Evolutionary conservation across 495 filamentous ascomycete species (phyloP), one percentile per base, ranked within the genome.

Genomic region (Pyrenopolyporus hunteri): DNA sequence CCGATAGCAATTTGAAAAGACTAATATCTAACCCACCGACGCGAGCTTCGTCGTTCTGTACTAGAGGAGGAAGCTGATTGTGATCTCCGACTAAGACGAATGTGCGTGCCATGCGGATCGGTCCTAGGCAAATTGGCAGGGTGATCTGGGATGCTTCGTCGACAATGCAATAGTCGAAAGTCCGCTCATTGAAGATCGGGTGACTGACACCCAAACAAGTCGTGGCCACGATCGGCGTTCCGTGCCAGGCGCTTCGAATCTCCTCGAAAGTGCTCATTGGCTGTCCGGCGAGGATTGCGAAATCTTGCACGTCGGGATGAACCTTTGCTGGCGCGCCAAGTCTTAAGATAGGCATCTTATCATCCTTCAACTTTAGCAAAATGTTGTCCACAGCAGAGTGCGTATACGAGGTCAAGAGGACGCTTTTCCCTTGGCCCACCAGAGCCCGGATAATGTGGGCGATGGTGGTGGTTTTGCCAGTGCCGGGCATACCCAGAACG

Each of bases 311-410:
- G 26, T 96, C 89, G 0, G 88, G 86, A 70, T 95, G 92, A 39
- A 98, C 78, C 68, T 98, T 98, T 8, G 90, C 85, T 1, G 82
- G 72, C 0, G 89, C 85, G 6, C 94, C 94, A 8, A 98, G 82
- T 23, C 94, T 87, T 16, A 98, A 78, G 54, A 96, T 88, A 22
- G 87, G 85, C 47, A 96, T 88, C 6, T 85, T 82, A 49, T 93
- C 90, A 49, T 87, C 71, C 28, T 87, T 87, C 28, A 98, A 84
- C 73, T 98, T 98, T 33, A 98, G 76, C 3, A 98, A 77, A 63
- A 98, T 98, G 64, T 98, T 98, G 79, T 98, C 94, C 1, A 98
- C 94, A 1, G 94, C 94, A 20, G 92, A 94, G 67, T 98, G 94
- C 0, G 93, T 98, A 73, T 97, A 98, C 0, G 92, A 97, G 7